Evolutionary conservation across 768 basidiomycete species (phyloP).

Genomic region (Hirschioporus abietinus): DNA sequence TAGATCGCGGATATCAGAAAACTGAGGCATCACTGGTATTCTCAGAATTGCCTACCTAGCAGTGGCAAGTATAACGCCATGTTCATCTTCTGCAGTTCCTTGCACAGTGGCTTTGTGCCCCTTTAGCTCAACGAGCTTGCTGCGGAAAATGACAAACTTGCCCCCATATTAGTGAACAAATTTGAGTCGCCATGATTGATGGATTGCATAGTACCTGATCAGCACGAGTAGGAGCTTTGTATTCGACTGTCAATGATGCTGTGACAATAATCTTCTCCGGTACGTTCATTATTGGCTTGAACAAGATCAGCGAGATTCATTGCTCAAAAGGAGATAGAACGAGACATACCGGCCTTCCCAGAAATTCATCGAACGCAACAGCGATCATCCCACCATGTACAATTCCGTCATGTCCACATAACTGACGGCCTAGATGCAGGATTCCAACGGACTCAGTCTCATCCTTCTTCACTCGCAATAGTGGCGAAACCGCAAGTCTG

Average conservation of each 20-base stretch:
- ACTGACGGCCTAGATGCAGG: conserved; percentile 75
- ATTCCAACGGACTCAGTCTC: conserved; percentile 68
- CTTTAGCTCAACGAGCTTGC: conserved; percentile 55
- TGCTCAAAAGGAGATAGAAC: background rate
- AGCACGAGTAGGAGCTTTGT: conserved; percentile 82
- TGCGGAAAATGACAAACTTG: conserved; percentile 82
- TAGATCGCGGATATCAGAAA: conserved; percentile 22
- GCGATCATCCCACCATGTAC: conserved; percentile 91
- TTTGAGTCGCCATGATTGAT: background rate
- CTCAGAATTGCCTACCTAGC: conserved; percentile 53
- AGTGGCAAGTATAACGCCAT: conserved; percentile 80
- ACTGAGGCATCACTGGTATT: background rate
- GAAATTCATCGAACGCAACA: conserved; percentile 80
- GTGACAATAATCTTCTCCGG: conserved; percentile 95
- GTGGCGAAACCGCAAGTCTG: conserved; percentile 72
- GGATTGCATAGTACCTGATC: conserved; percentile 62
- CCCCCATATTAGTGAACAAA: conserved; percentile 7
- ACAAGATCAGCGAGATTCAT: conserved; percentile 2
- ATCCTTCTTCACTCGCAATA: conserved; percentile 70
- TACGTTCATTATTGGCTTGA: conserved; percentile 76
- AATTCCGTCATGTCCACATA: conserved; percentile 95
- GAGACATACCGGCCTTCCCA: conserved; percentile 68
- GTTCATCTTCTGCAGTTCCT: conserved; percentile 70
- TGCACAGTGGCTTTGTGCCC: conserved; percentile 75
- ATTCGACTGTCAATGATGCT: conserved; percentile 75